Base-by-base conservation (phyloP, 345 rosid species). In the Boechera divaricarpa region DNA sequence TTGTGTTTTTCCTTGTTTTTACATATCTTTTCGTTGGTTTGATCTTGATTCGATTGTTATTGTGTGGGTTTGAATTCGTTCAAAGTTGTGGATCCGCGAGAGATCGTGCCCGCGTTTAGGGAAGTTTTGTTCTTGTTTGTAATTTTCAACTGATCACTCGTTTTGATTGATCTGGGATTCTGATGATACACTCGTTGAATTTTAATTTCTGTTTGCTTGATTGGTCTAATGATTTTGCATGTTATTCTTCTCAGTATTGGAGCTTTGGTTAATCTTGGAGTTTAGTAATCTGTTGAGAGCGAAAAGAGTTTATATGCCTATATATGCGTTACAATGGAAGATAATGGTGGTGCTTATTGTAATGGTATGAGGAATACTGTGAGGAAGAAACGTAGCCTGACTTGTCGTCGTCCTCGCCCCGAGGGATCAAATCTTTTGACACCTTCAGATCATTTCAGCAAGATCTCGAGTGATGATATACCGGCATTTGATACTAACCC, bases 311-410 rank as follows among this genome's bases (percentile, higher is more conserved):
- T 70, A 7, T 54, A 76, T 70, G 73, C 45, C 13, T 72, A 8
- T 49, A 52, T 29, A 47, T 33, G 38, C 44, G 61, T 66, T 28
- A 42, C 62, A 36, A 91, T 91, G 98, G 94, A 88, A 73, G 86
- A 78, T 75, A 63, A 64, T 48, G 84, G 82, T 72, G 78, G 73
- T 61, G 9, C 71, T 55, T 75, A 9, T 54, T 74, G 79, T 76
- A 80, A 83, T 69, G 78, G 80, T 26, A 70, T 87, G 59, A 82
- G 80, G 52, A 75, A 72, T 74, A 69, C 90, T 58, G 88, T 81
- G 48, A 90, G 86, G 83, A 94, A 83, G 87, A 94, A 86, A 80
- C 85, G 98, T 78, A 94, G 83, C 77, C 84, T 77, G 61, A 71
- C 85, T 62, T 82, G 75, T 69, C 91, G 97, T 28, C 85, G 96